Conservation (phyloP, 306 rosid species). For the Potentilla sterilis region DNA sequence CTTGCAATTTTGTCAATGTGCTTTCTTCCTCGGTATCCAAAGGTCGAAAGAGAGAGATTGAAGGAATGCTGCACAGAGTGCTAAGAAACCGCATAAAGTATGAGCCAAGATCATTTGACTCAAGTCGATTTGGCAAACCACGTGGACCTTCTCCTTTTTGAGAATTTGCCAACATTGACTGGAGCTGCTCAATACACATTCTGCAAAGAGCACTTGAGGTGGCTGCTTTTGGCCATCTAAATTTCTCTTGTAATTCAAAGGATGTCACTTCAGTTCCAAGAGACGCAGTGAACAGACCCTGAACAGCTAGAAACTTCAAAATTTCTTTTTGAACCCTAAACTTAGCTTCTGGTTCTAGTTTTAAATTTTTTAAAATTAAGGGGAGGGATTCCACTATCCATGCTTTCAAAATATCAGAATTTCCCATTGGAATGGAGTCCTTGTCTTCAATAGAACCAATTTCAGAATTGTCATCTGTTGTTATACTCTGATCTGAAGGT, state of each 20-base stretch:
- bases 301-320: constrained; percentile 88
- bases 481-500: constrained; percentile 98
- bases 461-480: constrained; percentile 96
- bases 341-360: constrained; percentile 66
- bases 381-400: constrained; percentile 95
- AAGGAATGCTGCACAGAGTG: constrained; percentile 82
- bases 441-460: constrained; percentile 80
- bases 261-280: constrained; percentile 95
- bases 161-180: constrained; percentile 66
- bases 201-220: constrained; percentile 78
- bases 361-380: constrained; percentile 61
- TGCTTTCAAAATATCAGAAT: constrained; percentile 71
- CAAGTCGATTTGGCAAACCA: constrained; percentile 42
- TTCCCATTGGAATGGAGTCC: constrained; percentile 58
- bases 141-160: constrained; percentile 73
- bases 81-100: constrained; percentile 85
- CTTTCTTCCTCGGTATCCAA: constrained; percentile 65
- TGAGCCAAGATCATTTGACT: constrained; percentile 75
- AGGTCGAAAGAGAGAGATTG: constrained; percentile 73
- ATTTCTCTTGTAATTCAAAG: constrained; percentile 80
- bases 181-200: constrained; percentile 90
- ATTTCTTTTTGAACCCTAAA: constrained; percentile 68
- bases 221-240: constrained; percentile 92
- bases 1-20: constrained; percentile 63
- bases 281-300: constrained; percentile 87